Evolutionary conservation across 768 basidiomycete species (phyloP), one percentile per base, ranked within the genome.

Genomic region (Sarcomyxa edulis): DNA sequence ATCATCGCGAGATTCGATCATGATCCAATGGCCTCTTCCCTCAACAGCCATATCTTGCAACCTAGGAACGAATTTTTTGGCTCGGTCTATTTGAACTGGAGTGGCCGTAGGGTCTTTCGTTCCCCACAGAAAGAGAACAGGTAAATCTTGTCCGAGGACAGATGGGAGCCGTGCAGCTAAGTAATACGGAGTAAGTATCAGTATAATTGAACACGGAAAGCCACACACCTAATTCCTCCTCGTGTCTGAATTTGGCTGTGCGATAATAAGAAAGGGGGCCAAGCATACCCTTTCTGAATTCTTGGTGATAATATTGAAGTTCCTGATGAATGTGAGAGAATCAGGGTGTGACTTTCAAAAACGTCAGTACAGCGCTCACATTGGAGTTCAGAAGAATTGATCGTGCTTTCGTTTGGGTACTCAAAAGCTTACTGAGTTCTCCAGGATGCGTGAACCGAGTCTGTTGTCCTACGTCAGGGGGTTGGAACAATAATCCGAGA

Each of bases 211-310:
- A n/a, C 9, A 39, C 31, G 12, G 43, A 45, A 31, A 11, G 12
- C 21, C 4, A 39, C 49, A 10, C 48, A 72, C 69, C 65, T 31
- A 53, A 42, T 51, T 88, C 83, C 56, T 90, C 87, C 12, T 85
- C 74, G 51, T 72, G 74, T n/a, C 83, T 72, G 42, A 65, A 42
- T 43, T 68, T 66, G 9, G 63, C 55, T 2, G 82, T 86, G 22
- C 84, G 74, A 46, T 88, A 89, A 53, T 85, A 90, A 41, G 82
- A 84, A n/a, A 87, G 56, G 3, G 86, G 83, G 2, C 83, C 84
- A 14, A 67, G 64, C 76, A 90, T 77, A 22, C 72, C 72, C 37
- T 68, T 62, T 18, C 58, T 46, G 14, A 76, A 67, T 40, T 71
- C 58, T 4, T 65, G 52, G 11, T 65, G 16, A 48, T 84, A 79